A percentile compares a stretch with the other conserved stretches of the same genome.
Evolutionary conservation across 345 rosid species (phyloP).

Genomic region (Turnera subulata): DNA sequence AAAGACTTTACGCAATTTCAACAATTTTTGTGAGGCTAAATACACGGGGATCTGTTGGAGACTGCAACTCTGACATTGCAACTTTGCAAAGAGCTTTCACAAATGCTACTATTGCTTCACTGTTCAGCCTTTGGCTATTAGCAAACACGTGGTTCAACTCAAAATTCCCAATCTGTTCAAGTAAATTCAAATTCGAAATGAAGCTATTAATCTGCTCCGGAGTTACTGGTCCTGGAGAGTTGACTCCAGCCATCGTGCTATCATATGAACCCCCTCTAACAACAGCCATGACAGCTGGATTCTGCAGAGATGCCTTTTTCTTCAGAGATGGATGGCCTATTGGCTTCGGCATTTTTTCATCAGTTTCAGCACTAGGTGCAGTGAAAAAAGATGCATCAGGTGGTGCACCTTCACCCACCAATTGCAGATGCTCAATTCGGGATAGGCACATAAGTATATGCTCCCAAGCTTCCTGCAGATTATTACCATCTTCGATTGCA

Average conservation of each 20-base stretch:
- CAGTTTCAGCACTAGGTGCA: constrained; percentile 58
- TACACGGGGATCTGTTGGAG: constrained; percentile 98
- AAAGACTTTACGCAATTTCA: constrained; percentile 82
- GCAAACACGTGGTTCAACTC: constrained; percentile 97
- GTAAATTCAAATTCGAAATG: constrained; percentile 86
- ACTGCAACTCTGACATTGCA: constrained; percentile 87
- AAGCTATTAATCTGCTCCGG: constrained; percentile 73
- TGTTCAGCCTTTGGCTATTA: constrained; percentile 86
- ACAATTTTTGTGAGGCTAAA: constrained; percentile 94
- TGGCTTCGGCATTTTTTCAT: constrained; percentile 57
- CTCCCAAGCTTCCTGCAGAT: constrained; percentile 96
- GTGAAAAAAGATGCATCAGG: constrained; percentile 77
- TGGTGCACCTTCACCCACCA: constrained; percentile 96
- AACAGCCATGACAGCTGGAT: constrained; percentile 94
- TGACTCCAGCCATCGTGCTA: constrained; percentile 60
- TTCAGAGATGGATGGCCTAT: constrained; percentile 59
- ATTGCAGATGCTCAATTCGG: constrained; percentile 90
- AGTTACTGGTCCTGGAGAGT: constrained; percentile 61
- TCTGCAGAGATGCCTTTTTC: constrained; percentile 84
- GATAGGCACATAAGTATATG: constrained; percentile 94
- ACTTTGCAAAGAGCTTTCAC: constrained; percentile 96
- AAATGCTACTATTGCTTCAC: constrained; percentile 92
- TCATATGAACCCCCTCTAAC: constrained; percentile 97
- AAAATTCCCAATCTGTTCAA: constrained; percentile 89
- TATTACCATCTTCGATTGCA: constrained; percentile 93